Conservation (phyloP, 2,329 filamentous ascomycete genomes). For the Triangularia verruculosa region DNA sequence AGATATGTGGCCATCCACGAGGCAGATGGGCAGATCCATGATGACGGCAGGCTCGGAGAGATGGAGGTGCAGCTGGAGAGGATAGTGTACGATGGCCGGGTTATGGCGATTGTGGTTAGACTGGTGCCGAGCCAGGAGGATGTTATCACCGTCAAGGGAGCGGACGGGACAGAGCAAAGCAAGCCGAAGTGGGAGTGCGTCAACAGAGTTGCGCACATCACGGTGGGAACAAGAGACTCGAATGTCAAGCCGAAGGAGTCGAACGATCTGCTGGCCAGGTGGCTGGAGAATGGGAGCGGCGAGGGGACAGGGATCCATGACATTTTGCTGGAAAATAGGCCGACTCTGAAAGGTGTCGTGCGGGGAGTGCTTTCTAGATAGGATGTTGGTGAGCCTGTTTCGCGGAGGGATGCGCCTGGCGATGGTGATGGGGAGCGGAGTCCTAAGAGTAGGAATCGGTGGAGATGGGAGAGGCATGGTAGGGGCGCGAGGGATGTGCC, state of each 20-base stretch:
- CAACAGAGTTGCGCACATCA: conserved; percentile 83
- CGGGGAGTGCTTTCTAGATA: conserved; percentile 50
- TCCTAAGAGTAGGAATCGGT: background rate
- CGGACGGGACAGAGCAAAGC: background rate
- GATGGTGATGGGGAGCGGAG: background rate
- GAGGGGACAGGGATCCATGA: conserved; percentile 46
- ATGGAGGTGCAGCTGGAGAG: conserved; percentile 64
- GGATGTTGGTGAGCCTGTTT: conserved; percentile 14
- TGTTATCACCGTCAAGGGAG: conserved; percentile 13
- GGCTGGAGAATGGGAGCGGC: conserved; percentile 59
- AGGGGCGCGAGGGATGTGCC: background rate
- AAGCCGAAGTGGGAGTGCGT: conserved; percentile 58
- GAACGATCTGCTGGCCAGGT: conserved; percentile 75
- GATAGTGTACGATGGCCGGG: conserved; percentile 77
- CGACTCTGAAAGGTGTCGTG: conserved; percentile 47
- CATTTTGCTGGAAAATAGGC: conserved; percentile 48
- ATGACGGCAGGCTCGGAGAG: conserved; percentile 56
- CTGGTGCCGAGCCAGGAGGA: conserved; percentile 48
- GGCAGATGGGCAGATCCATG: conserved; percentile 36
- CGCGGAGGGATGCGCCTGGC: background rate
- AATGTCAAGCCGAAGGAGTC: conserved; percentile 90
- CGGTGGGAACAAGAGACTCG: conserved; percentile 73
- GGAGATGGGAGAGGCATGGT: background rate
- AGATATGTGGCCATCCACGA: conserved; percentile 63
- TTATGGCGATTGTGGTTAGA: conserved; percentile 90